Evolutionary conservation across 768 basidiomycete genomes (phyloP).

Genomic region (Pleurotus sapidus): DNA sequence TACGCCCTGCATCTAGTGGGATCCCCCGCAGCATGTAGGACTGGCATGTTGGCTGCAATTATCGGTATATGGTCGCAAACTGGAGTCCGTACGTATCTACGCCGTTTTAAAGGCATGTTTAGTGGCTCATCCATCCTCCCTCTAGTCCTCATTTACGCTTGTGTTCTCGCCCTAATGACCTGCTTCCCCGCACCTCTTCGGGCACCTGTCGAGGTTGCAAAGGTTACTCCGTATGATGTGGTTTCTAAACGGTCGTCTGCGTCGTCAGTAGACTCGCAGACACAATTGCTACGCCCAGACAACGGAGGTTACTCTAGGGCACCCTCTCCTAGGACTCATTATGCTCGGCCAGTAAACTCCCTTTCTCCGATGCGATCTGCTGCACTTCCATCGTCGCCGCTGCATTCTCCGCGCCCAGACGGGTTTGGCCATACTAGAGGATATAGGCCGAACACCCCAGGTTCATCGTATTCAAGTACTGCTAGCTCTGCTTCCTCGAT

Average conservation of each 20-base stretch:
- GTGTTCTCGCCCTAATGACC: slow-evolving; percentile 25
- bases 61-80: slow-evolving; percentile 29
- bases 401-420: background rate
- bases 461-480: slow-evolving; percentile 8
- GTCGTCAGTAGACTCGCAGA: slow-evolving; percentile 8
- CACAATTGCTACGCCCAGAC: slow-evolving; percentile 2
- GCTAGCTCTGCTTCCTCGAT: slow-evolving; percentile 7
- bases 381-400: background rate
- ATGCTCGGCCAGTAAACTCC: background rate
- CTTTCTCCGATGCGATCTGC: background rate
- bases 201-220: slow-evolving; percentile 18
- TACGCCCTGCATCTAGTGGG: slow-evolving; percentile 14
- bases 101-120: background rate
- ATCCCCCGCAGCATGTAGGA: slow-evolving; percentile 25
- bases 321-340: background rate
- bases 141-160: slow-evolving; percentile 26
- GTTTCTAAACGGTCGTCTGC: slow-evolving; percentile 2
- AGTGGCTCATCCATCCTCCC: background rate
- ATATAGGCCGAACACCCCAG: slow-evolving; percentile 11
- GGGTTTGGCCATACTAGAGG: slow-evolving; percentile 6
- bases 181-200: slow-evolving; percentile 22
- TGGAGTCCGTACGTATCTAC: slow-evolving; percentile 29
- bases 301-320: background rate
- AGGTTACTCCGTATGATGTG: slow-evolving; percentile 12
- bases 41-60: slow-evolving; percentile 23